Evolutionary conservation across 441 rosid species (phyloP).

Genomic region (Populus hybrid): DNA sequence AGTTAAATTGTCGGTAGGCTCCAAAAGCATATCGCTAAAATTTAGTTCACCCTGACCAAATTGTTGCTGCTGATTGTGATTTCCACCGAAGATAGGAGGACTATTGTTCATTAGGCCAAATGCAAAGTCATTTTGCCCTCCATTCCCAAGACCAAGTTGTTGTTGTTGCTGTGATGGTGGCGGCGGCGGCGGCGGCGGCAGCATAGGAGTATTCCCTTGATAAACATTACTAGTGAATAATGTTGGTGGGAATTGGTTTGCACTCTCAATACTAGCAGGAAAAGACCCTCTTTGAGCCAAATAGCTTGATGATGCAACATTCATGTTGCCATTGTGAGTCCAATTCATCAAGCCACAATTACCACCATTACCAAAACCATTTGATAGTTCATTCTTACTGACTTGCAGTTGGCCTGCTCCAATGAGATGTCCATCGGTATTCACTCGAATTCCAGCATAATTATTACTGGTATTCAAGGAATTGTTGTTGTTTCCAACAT

Average conservation of each 20-base stretch:
- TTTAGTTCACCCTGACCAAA: conserved; percentile 4
- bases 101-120: neutral
- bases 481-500: neutral
- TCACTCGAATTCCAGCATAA: conserved; percentile 21
- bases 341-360: conserved; percentile 15
- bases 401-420: conserved; percentile 10
- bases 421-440: conserved; percentile 9
- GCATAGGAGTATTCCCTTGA: conserved; percentile 11
- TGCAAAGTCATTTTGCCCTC: neutral
- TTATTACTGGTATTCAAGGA: conserved; percentile 4
- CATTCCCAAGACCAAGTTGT: neutral
- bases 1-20: neutral
- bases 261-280: neutral
- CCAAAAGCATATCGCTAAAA: conserved; percentile 8
- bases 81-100: conserved; percentile 3
- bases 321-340: neutral
- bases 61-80: conserved; percentile 5
- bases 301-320: neutral
- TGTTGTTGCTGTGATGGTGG: neutral
- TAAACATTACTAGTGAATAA: neutral
- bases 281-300: conserved; percentile 15
- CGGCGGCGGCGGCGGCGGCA: neutral
- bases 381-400: neutral
- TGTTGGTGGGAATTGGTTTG: conserved; percentile 18
- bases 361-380: neutral